A percentile compares a stretch with the other conserved stretches of the same genome.
Conservation (phyloP, 192 early-diverging fungal species). For the Coemansia sp. region DNA sequence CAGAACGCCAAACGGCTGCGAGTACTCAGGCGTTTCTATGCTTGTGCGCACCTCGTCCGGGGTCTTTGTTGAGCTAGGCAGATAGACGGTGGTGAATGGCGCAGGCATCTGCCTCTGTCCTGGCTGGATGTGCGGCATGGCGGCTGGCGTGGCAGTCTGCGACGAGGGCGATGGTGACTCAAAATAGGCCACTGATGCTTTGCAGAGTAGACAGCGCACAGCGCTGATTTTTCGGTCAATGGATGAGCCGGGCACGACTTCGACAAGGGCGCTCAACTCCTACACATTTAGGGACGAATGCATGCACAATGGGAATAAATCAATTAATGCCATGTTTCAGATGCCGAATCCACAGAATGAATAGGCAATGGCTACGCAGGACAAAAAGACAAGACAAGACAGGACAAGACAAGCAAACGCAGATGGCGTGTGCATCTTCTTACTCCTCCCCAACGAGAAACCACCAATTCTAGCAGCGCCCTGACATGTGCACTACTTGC, state of each 20-base stretch:
- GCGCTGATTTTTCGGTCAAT: slow-evolving; percentile 52
- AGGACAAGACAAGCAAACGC: too few species aligned
- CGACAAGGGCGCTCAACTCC: slow-evolving; percentile 36
- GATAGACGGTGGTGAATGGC: slow-evolving; percentile 23
- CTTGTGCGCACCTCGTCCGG: slow-evolving; percentile 16
- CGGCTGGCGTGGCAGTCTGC: background rate
- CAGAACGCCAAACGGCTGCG: slow-evolving; percentile 45
- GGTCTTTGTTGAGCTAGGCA: slow-evolving; percentile 26
- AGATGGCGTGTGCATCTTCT: too few species aligned
- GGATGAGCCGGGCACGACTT: slow-evolving; percentile 49
- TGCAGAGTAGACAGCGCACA: slow-evolving; percentile 52
- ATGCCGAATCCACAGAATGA: background rate
- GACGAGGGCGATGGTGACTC: background rate
- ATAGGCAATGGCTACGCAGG: too few species aligned
- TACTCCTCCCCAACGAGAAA: too few species aligned
- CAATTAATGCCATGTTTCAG: slow-evolving; percentile 3
- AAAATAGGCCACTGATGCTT: slow-evolving; percentile 38
- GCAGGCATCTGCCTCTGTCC: slow-evolving; percentile 21
- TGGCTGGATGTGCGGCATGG: slow-evolving; percentile 2
- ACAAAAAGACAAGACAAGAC: too few species aligned
- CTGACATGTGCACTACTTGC: too few species aligned
- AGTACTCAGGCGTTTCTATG: slow-evolving; percentile 35
- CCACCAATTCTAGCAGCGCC: too few species aligned
- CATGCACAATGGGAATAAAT: background rate
- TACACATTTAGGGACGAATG: slow-evolving; percentile 13